These are phyloP conservation scores for Pseudogymnoascus sp. DNA, from an alignment of 2,329 filamentous ascomycete species.

Conservation along the genomic window DNA sequence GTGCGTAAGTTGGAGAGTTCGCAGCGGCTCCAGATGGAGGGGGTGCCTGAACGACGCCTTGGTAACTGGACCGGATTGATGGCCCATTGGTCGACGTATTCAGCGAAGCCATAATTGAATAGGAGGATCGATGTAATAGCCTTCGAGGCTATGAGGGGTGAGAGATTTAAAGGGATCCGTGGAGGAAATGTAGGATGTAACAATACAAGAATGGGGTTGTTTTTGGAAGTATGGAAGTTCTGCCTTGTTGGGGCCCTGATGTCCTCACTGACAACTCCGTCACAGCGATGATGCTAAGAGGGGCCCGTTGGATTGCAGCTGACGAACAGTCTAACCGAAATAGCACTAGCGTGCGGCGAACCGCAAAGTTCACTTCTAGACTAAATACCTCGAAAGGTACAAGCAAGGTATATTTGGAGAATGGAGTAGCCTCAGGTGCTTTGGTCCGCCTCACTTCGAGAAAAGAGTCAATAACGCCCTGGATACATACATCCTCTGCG, in stretches of 20 bases:
- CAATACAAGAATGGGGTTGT: neutral
- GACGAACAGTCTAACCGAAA: neutral
- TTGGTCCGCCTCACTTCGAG: constrained; percentile 4
- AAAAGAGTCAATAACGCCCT: neutral
- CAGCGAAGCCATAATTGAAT: constrained; percentile 60
- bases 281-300: constrained; percentile 6
- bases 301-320: constrained; percentile 1
- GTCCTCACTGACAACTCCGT: neutral
- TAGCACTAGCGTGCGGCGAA: neutral
- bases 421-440: constrained; percentile 1
- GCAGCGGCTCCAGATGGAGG: constrained; percentile 47
- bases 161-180: neutral
- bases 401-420: neutral
- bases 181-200: neutral
- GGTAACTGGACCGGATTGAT: constrained; percentile 78
- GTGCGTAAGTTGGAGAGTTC: constrained; percentile 71
- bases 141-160: neutral
- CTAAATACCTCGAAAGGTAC: neutral
- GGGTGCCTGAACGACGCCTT: constrained; percentile 56
- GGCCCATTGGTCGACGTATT: constrained; percentile 73
- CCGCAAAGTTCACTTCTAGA: constrained; percentile 3
- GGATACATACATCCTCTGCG: constrained; percentile 15
- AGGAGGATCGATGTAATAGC: neutral
- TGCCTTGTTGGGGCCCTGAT: constrained; percentile 7
- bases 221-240: neutral